Percentiles rank a stretch among this genome's conserved stretches.
Evolutionary conservation across 2,329 filamentous ascomycete genomes (phyloP).

Genomic region (Didymella exigua): DNA sequence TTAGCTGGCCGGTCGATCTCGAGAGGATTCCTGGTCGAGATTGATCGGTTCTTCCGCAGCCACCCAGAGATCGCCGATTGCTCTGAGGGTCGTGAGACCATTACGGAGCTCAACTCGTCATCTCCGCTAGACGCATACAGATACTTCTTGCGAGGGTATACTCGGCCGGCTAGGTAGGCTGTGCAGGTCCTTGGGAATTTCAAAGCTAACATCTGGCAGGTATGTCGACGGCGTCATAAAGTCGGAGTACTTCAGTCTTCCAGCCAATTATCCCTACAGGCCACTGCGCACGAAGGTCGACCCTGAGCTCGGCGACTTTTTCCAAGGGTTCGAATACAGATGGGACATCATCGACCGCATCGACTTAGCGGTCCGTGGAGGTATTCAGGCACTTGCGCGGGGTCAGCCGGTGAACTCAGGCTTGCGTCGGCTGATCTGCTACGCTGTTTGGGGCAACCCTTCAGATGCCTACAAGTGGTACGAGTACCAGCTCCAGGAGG

Average conservation of each 20-base stretch:
- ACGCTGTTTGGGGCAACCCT: constrained; percentile 35
- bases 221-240: constrained; percentile 27
- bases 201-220: constrained; percentile 9
- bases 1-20: constrained; percentile 24
- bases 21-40: constrained; percentile 30
- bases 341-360: constrained; percentile 33
- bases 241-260: constrained; percentile 19
- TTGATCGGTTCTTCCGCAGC: constrained; percentile 29
- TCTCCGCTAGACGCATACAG: constrained; percentile 31
- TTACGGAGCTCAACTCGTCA: constrained; percentile 19
- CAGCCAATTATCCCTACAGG: constrained; percentile 13
- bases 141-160: constrained; percentile 37
- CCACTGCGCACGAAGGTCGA: constrained; percentile 22
- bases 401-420: constrained; percentile 15
- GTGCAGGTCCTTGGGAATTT: background rate
- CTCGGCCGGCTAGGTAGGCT: constrained; percentile 32
- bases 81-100: constrained; percentile 15
- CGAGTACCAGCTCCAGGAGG: constrained; percentile 36
- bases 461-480: constrained; percentile 41
- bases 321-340: constrained; percentile 31
- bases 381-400: constrained; percentile 15
- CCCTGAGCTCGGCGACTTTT: constrained; percentile 32
- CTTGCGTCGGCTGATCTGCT: constrained; percentile 30
- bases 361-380: constrained; percentile 23
- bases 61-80: constrained; percentile 29